phyloP scores from a whole-genome alignment of 2,329 filamentous ascomycete species.

The Cercospora nicotianae region DNA sequence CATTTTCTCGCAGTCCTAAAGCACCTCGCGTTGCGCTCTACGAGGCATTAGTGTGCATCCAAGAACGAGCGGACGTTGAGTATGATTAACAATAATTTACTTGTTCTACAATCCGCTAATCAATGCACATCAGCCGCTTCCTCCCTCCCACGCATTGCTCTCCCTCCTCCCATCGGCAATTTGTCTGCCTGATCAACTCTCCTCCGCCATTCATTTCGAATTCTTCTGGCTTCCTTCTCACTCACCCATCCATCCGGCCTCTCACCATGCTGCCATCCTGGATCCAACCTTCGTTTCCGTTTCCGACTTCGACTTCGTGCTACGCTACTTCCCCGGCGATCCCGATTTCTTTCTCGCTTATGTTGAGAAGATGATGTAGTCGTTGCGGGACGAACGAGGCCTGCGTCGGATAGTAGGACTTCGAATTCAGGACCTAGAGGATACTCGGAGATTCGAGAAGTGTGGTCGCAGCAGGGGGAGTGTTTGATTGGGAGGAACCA shows the following conservation, averaged over 20 bases:
- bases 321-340: conserved; percentile 14
- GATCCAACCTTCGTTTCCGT: conserved; percentile 30
- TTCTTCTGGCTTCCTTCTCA: conserved; percentile 35
- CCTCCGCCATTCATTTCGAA: conserved; percentile 27
- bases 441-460: conserved; percentile 36
- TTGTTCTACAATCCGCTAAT: no score
- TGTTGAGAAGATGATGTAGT: not conserved
- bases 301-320: conserved; percentile 17
- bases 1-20: no score
- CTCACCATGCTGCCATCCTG: conserved; percentile 39
- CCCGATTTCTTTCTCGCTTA: conserved; percentile 2
- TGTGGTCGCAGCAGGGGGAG: conserved; percentile 71
- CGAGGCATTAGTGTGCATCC: no score
- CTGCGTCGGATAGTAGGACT: conserved; percentile 35
- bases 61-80: no score
- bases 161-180: not conserved
- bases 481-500: conserved; percentile 78
- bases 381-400: conserved; percentile 28
- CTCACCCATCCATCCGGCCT: conserved; percentile 37
- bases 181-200: conserved; percentile 17
- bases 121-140: conserved; percentile 1
- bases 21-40: no score
- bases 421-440: conserved; percentile 40
- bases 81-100: no score
- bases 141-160: not conserved